Base-by-base conservation (phyloP, 75 land plant species). In the Ceratopteris richardii region DNA sequence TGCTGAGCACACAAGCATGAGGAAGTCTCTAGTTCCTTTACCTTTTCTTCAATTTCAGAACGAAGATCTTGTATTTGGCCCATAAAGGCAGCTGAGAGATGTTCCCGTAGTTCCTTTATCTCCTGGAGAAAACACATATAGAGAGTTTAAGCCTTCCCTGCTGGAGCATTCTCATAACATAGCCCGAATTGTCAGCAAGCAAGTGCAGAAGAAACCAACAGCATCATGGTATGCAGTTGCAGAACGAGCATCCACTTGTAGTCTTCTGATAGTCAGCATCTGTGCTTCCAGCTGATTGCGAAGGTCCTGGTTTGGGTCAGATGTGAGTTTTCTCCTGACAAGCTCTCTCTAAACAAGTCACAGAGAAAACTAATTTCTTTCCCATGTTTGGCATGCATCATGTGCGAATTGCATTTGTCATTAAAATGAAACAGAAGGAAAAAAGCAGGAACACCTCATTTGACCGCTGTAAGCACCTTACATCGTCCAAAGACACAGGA, bases 401-500 rank as follows among this genome's bases (percentile, higher is more conserved):
- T 46, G 21, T 17, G 17, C 21, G 48, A 17, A 2, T 17, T 46
- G 5, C 5, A 46, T 5, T 14, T n/a, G 4, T 5, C n/a, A 7
- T 20, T 20, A 4, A 40, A 29, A 57, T 19, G 2, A 5, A 24
- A 19, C 4, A 36, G 18, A 33, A 3, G 3, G 7, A 33, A 33
- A 33, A 33, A 3, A 33, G 37, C 3, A 16, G 2, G 43, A 67
- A 61, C 67, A 94, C 98, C 87, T 70, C 78, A 74, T 94, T 94
- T 62, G 90, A 85, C 14, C 83, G 70, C 55, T 94, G 95, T 71
- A 94, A 82, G 30, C 86, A 85, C 51, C 91, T 73, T 46, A 94
- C 86, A 83, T 94, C 98, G 79, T 86, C 85, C 54, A 89, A 89
- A 31, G 79, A 85, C 36, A 94, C 69, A 48, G 96, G 90, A 54